phyloP scores from a whole-genome alignment of 179 eudicot genomes.

The Sideroxylon spinosum region DNA sequence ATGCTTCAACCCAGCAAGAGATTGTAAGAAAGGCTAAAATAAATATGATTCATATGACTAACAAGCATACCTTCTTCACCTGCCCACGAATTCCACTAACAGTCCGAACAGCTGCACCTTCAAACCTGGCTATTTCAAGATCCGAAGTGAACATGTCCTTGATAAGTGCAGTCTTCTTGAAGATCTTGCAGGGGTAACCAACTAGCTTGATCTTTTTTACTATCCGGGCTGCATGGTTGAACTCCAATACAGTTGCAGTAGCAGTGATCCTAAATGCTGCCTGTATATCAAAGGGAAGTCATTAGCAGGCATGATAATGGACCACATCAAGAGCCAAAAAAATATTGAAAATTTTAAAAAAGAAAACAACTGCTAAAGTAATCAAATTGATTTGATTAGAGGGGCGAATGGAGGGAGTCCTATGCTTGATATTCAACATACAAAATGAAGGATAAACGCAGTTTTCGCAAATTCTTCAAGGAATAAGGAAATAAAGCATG shows the following conservation, averaged over 20 bases:
- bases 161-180: constrained; percentile 88
- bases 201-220: constrained; percentile 90
- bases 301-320: not conserved
- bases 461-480: not conserved
- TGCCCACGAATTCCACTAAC: constrained; percentile 95
- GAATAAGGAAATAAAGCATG: not conserved
- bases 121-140: constrained; percentile 94
- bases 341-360: not conserved
- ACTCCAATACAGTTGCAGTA: constrained; percentile 76
- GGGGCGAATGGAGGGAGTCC: too few species aligned
- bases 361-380: not conserved
- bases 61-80: constrained; percentile 67
- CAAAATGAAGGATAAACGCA: not conserved
- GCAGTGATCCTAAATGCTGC: constrained; percentile 85
- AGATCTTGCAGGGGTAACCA: constrained; percentile 86
- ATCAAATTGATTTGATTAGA: not conserved
- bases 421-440: not conserved
- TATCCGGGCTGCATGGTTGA: constrained; percentile 76
- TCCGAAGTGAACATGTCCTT: constrained; percentile 97
- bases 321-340: not conserved
- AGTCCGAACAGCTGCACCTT: constrained; percentile 81
- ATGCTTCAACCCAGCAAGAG: not conserved
- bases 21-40: not conserved
- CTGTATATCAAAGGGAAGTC: constrained; percentile 30
- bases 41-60: not conserved